phyloP scores from a whole-genome alignment of 2,329 filamentous ascomycete genomes.

The Fusarium nodosum region DNA sequence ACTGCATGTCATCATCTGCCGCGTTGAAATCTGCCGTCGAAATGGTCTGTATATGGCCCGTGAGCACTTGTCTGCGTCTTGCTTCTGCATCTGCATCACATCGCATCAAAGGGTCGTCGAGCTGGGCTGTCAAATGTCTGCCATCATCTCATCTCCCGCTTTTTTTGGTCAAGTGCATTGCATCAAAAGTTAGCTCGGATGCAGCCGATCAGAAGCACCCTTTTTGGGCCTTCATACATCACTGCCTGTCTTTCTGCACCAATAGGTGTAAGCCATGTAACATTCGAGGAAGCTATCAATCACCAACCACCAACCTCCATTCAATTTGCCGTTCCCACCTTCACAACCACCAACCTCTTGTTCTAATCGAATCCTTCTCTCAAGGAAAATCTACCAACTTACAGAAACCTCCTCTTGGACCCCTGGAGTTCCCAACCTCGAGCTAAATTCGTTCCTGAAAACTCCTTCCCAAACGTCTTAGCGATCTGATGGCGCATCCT shows the following conservation, averaged over 20 bases:
- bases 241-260: constrained; percentile 1
- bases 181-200: constrained; percentile 39
- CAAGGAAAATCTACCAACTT: neutral
- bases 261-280: constrained; percentile 16
- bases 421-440: constrained; percentile 36
- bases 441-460: constrained; percentile 42
- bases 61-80: constrained; percentile 9
- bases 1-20: constrained; percentile 7
- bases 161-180: constrained; percentile 25
- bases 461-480: constrained; percentile 28
- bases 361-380: constrained; percentile 3
- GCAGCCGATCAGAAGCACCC: constrained; percentile 44
- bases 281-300: constrained; percentile 8
- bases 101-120: constrained; percentile 17
- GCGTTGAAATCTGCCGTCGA: constrained; percentile 4
- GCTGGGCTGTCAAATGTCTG: constrained; percentile 6
- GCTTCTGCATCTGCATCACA: constrained; percentile 8
- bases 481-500: constrained; percentile 45
- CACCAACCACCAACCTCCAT: constrained; percentile 26
- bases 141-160: constrained; percentile 30
- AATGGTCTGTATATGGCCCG: constrained; percentile 5
- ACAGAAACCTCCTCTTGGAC: constrained; percentile 8
- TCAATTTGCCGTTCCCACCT: constrained; percentile 17
- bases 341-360: constrained; percentile 32
- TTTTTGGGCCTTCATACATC: constrained; percentile 18